A percentile compares a stretch with the other conserved stretches of the same genome.
Conservation (phyloP, 805 yeast genomes). For the Saccharomycopsis lassenensis region DNA sequence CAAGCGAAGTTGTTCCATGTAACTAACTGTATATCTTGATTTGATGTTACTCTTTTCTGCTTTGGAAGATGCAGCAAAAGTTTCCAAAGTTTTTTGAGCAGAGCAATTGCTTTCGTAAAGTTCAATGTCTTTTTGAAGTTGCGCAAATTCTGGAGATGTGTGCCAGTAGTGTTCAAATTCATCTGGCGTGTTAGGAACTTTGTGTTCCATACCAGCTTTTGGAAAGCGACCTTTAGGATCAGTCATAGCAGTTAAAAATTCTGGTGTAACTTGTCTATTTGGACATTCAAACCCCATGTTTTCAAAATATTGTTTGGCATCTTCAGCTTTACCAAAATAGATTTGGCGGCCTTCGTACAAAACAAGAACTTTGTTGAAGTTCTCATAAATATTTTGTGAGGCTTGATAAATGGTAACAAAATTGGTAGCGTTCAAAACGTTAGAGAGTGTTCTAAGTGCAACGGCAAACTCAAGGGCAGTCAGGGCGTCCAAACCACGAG, state of each 20-base stretch:
- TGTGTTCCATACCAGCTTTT: conserved; percentile 35
- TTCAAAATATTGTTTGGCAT: conserved; percentile 47
- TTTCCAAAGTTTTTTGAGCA: conserved; percentile 26
- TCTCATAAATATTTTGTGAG: conserved; percentile 51
- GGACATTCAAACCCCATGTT: conserved; percentile 58
- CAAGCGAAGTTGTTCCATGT: conserved; percentile 37
- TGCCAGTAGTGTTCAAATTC: conserved; percentile 56
- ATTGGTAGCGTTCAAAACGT: conserved; percentile 41
- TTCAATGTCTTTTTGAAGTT: conserved; percentile 35
- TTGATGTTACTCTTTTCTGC: conserved; percentile 28
- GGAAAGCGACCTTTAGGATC: conserved; percentile 51
- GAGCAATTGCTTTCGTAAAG: conserved; percentile 25
- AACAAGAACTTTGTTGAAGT: conserved; percentile 53
- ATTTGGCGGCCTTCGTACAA: conserved; percentile 52
- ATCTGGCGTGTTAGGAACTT: conserved; percentile 49
- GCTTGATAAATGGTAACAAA: conserved; percentile 64
- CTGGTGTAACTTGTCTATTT: conserved; percentile 58
- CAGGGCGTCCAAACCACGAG: conserved; percentile 78
- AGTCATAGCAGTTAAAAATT: conserved; percentile 58
- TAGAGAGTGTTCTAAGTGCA: conserved; percentile 54
- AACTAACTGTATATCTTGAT: conserved; percentile 36
- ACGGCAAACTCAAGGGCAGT: conserved; percentile 68
- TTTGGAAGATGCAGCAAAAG: conserved; percentile 28
- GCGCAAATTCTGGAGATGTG: conserved; percentile 34
- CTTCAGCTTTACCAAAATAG: conserved; percentile 47